A percentile compares a stretch with the other conserved stretches of the same genome.
These are phyloP conservation scores for Aspergillus sparsus DNA, from an alignment of 495 filamentous ascomycete species.

Conservation along the genomic window DNA sequence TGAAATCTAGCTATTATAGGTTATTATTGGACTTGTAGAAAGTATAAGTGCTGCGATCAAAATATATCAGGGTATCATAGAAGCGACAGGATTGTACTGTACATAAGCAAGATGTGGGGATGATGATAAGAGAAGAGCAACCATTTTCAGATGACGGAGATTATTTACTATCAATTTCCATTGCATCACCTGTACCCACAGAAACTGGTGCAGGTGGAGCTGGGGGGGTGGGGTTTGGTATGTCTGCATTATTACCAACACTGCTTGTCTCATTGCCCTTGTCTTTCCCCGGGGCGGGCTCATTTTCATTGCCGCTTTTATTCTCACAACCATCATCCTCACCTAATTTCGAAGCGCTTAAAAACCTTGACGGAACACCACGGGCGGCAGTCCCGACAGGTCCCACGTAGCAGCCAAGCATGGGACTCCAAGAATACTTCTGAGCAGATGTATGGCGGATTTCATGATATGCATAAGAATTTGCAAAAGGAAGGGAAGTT, in stretches of 20 bases:
- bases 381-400: constrained; percentile 57
- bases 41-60: background rate
- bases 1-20: background rate
- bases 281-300: constrained; percentile 7
- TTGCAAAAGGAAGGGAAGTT: constrained; percentile 75
- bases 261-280: constrained; percentile 14
- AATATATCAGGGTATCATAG: background rate
- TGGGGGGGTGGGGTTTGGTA: constrained; percentile 6
- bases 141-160: background rate
- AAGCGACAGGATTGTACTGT: constrained; percentile 12
- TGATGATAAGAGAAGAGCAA: background rate
- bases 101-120: constrained; percentile 14
- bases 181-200: constrained; percentile 23
- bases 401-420: constrained; percentile 77
- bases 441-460: constrained; percentile 58
- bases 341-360: constrained; percentile 33
- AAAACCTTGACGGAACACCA: constrained; percentile 70
- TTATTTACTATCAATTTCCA: constrained; percentile 28
- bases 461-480: constrained; percentile 71
- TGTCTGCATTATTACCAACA: constrained; percentile 14
- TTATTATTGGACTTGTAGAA: background rate
- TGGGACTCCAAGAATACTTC: constrained; percentile 71
- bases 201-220: constrained; percentile 16
- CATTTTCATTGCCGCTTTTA: constrained; percentile 11
- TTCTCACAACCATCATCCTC: constrained; percentile 21